phyloP scores from a whole-genome alignment of 352 stramenopile species.

The Phytophthora colocasiae region DNA sequence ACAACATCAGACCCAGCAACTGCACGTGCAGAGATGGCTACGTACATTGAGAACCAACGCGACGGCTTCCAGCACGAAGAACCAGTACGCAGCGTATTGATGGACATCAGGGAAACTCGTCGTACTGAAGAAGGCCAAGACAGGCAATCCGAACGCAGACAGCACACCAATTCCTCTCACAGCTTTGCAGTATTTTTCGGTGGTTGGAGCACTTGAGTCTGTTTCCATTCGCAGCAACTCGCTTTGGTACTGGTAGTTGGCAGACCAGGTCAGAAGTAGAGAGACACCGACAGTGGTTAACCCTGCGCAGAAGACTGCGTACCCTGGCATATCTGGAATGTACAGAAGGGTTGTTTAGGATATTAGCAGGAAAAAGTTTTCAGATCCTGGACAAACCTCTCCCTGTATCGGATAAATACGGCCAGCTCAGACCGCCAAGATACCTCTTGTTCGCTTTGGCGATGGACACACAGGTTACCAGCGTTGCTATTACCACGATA shows the following conservation, averaged over 20 bases:
- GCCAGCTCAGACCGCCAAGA: constrained; percentile 48
- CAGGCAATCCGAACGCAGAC: constrained; percentile 44
- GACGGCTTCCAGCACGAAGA: constrained; percentile 69
- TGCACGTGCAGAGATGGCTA: not conserved
- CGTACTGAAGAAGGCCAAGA: constrained; percentile 63
- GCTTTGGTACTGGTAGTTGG: constrained; percentile 56
- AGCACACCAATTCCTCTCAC: constrained; percentile 36
- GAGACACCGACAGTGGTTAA: constrained; percentile 31
- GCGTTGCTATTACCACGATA: constrained; percentile 33
- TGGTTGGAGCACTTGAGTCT: not conserved
- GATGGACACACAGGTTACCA: constrained; percentile 51
- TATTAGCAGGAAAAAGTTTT: not conserved
- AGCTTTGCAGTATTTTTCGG: constrained; percentile 12
- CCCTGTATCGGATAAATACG: constrained; percentile 58
- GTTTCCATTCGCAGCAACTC: constrained; percentile 16
- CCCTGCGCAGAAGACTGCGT: constrained; percentile 40
- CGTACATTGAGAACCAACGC: constrained; percentile 62
- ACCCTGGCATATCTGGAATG: too few species aligned
- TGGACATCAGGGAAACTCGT: constrained; percentile 57
- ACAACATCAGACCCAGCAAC: not conserved
- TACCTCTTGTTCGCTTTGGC: constrained; percentile 46
- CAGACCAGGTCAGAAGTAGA: constrained; percentile 42
- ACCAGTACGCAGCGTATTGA: constrained; percentile 68
- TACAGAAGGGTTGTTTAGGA: too few species aligned
- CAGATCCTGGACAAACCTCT: constrained; percentile 21